Evolutionary conservation across 2,329 filamentous ascomycete species (phyloP).

Genomic region (Xenoacremonium recifei): DNA sequence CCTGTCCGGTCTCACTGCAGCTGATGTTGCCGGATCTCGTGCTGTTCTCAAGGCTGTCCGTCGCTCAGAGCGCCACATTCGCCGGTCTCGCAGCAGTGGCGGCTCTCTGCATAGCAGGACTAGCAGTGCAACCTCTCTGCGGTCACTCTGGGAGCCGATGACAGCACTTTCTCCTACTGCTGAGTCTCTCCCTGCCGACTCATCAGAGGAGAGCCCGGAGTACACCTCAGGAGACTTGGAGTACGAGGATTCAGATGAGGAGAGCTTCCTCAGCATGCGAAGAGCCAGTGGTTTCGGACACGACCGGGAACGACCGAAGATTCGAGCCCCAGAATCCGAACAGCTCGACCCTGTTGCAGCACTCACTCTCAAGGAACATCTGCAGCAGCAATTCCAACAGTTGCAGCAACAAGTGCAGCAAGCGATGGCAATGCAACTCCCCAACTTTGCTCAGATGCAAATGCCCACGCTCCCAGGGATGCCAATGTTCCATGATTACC

Average conservation of each 20-base stretch:
- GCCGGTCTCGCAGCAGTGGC: slow-evolving; percentile 71
- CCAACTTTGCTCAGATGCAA: slow-evolving; percentile 65
- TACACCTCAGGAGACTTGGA: slow-evolving; percentile 46
- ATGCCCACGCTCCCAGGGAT: slow-evolving; percentile 55
- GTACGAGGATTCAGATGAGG: slow-evolving; percentile 39
- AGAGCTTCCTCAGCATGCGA: slow-evolving; percentile 35
- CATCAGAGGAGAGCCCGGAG: slow-evolving; percentile 42
- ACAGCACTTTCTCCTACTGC: slow-evolving; percentile 32
- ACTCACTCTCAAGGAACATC: slow-evolving; percentile 69
- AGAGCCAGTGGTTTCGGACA: slow-evolving; percentile 27
- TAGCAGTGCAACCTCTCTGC: slow-evolving; percentile 66
- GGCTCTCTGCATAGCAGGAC: slow-evolving; percentile 58
- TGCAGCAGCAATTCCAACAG: slow-evolving; percentile 72
- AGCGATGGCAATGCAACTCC: slow-evolving; percentile 63
- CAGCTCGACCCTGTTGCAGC: slow-evolving; percentile 53
- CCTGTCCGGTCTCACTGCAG: slow-evolving; percentile 66
- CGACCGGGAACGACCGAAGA: slow-evolving; percentile 32
- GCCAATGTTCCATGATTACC: slow-evolving; percentile 68
- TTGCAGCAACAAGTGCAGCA: slow-evolving; percentile 78
- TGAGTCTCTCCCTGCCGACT: slow-evolving; percentile 39
- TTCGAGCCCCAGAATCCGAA: slow-evolving; percentile 39
- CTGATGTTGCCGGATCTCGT: slow-evolving; percentile 67
- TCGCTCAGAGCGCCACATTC: slow-evolving; percentile 58
- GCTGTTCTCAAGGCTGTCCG: slow-evolving; percentile 64
- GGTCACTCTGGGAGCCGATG: slow-evolving; percentile 63